phyloP scores from a whole-genome alignment of 148 eudicot genomes.

The Beta vulgaris region DNA sequence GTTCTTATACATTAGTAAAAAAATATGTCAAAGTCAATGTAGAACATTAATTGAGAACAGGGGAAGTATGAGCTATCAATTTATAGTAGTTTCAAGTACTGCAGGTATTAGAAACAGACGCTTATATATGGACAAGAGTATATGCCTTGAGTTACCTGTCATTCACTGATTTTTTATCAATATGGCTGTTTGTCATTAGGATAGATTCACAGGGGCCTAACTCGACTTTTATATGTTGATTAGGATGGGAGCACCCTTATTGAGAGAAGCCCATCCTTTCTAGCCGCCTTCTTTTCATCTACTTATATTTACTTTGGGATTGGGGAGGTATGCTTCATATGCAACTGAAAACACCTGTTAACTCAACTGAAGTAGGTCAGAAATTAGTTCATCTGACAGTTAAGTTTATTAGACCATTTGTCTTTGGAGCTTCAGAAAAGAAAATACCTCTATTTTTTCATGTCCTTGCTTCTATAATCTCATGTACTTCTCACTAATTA shows the following conservation, averaged over 20 bases:
- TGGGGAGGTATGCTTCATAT: too few relatives aligned
- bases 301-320: too few relatives aligned
- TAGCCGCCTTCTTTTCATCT: neutral
- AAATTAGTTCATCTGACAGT: neutral
- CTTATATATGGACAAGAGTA: neutral
- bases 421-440: neutral
- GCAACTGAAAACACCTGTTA: neutral
- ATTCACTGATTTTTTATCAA: neutral
- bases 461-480: neutral
- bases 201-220: too few relatives aligned
- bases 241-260: neutral
- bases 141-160: neutral
- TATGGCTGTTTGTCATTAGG: neutral
- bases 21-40: too few relatives aligned
- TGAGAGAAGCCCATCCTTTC: neutral
- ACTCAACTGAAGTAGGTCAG: neutral
- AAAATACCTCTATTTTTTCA: neutral
- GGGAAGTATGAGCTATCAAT: too few relatives aligned
- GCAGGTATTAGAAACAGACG: neutral
- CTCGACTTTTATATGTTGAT: too few relatives aligned
- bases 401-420: neutral
- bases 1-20: too few relatives aligned
- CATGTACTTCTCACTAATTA: neutral
- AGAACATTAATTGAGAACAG: too few relatives aligned
- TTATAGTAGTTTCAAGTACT: too few relatives aligned